These are phyloP conservation scores for Spizellomyces sp. DNA, from an alignment of 192 early-diverging fungal species.

Conservation along the genomic window DNA sequence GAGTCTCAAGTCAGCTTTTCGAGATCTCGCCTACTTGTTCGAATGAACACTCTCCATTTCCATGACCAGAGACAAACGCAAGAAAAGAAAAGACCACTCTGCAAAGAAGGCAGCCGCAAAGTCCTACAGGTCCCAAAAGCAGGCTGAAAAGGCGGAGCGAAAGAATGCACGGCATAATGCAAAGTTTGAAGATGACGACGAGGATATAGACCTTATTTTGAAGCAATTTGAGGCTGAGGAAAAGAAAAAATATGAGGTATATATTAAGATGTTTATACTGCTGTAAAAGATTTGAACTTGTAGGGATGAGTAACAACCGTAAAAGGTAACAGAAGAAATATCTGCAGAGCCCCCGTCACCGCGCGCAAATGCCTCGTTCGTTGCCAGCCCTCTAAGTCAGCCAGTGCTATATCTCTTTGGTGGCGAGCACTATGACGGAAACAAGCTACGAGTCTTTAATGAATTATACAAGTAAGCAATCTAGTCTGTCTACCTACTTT, in stretches of 20 bases:
- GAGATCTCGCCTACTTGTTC: too few species aligned
- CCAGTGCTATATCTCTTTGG: constrained; percentile 69
- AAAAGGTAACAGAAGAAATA: constrained; percentile 59
- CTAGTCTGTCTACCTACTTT: neutral
- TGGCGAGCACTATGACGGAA: constrained; percentile 69
- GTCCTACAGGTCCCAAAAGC: constrained; percentile 27
- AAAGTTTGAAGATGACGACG: constrained; percentile 57
- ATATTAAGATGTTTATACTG: neutral
- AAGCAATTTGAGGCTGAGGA: constrained; percentile 59
- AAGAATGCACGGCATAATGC: constrained; percentile 48
- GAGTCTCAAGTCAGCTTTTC: too few species aligned
- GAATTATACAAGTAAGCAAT: constrained; percentile 57
- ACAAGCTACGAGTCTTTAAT: constrained; percentile 60
- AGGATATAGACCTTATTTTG: constrained; percentile 71
- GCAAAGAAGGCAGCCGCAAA: constrained; percentile 22
- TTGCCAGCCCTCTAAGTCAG: constrained; percentile 61
- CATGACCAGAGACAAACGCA: constrained; percentile 34
- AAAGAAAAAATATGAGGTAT: constrained; percentile 5
- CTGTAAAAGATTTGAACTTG: neutral
- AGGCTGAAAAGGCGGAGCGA: constrained; percentile 33
- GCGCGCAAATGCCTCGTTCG: constrained; percentile 61
- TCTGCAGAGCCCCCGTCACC: constrained; percentile 42
- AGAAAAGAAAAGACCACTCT: constrained; percentile 33
- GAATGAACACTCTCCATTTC: too few species aligned
- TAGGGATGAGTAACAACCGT: neutral